Percentiles rank a stretch among this genome's conserved stretches.
Evolutionary conservation across 106 monocot genomes (phyloP).

Genomic region (Hemerocallis citrina): DNA sequence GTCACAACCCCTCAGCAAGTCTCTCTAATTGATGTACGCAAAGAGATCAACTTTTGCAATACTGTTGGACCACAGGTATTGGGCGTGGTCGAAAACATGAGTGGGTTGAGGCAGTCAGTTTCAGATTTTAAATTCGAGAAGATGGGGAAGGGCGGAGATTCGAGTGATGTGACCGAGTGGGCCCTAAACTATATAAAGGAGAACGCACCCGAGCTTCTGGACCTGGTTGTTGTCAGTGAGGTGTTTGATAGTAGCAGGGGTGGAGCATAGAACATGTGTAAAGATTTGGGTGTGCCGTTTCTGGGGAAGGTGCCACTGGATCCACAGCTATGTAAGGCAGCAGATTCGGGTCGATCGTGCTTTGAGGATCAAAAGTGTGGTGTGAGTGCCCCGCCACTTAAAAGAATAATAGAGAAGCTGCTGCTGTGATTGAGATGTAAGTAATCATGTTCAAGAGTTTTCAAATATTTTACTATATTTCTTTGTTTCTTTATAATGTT

Average conservation of each 20-base stretch:
- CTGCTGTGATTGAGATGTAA: too few relatives aligned
- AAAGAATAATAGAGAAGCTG: constrained; percentile 27
- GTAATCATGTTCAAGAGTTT: too few relatives aligned
- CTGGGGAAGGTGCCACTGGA: constrained; percentile 91
- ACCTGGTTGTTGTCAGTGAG: constrained; percentile 39
- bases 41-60: constrained; percentile 94
- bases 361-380: constrained; percentile 59
- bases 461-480: too few relatives aligned
- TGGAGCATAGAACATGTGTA: constrained; percentile 79
- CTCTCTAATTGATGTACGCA: constrained; percentile 84
- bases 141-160: constrained; percentile 14
- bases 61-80: constrained; percentile 71
- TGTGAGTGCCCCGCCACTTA: constrained; percentile 58
- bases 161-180: constrained; percentile 56
- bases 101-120: constrained; percentile 59
- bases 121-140: constrained; percentile 52
- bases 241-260: constrained; percentile 76
- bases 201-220: constrained; percentile 57
- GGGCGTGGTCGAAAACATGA: constrained; percentile 97
- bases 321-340: constrained; percentile 73
- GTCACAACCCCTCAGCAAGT: constrained; percentile 94
- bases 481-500: too few relatives aligned
- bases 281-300: constrained; percentile 87
- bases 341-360: constrained; percentile 86
- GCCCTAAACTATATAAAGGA: constrained; percentile 39